Percentiles rank a stretch among this genome's conserved stretches.
These are phyloP conservation scores for Alternaria conjuncta DNA, from an alignment of 2,329 filamentous ascomycete species.

Conservation along the genomic window DNA sequence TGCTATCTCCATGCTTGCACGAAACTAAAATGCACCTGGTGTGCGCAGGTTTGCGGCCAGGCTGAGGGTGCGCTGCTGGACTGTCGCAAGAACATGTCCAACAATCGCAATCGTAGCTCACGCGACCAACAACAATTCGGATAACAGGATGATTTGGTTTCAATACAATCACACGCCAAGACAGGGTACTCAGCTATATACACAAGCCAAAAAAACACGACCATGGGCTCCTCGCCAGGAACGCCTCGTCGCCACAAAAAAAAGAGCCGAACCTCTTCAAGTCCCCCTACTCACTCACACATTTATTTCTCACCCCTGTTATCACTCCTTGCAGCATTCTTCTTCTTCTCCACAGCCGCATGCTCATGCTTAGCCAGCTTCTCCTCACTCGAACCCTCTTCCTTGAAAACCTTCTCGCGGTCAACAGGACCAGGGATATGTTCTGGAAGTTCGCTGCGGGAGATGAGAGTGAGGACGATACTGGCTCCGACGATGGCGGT, in stretches of 20 bases:
- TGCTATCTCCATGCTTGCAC: no score
- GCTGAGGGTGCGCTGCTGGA: no score
- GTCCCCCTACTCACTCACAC: not conserved
- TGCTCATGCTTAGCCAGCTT: constrained; percentile 42
- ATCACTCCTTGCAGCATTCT: constrained; percentile 30
- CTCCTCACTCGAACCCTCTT: constrained; percentile 31
- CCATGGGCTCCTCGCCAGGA: not conserved
- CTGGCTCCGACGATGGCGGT: constrained; percentile 86
- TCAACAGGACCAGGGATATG: constrained; percentile 55
- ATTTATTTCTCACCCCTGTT: constrained; percentile 16
- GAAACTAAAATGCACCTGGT: no score
- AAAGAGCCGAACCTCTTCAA: not conserved
- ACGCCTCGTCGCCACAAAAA: not conserved
- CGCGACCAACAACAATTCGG: not conserved
- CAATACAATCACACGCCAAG: not conserved
- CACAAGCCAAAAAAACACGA: not conserved
- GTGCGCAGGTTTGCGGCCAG: no score
- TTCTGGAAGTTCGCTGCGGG: constrained; percentile 76
- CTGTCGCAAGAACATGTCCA: not conserved
- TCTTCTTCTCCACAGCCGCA: constrained; percentile 26
- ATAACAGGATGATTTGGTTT: not conserved
- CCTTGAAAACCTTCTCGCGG: constrained; percentile 57
- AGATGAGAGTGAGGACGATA: constrained; percentile 81
- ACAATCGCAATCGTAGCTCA: not conserved
- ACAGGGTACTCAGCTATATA: not conserved